Evolutionary conservation across 371 early-diverging fungal species (phyloP).

Genomic region (Synchytrium microbalum): DNA sequence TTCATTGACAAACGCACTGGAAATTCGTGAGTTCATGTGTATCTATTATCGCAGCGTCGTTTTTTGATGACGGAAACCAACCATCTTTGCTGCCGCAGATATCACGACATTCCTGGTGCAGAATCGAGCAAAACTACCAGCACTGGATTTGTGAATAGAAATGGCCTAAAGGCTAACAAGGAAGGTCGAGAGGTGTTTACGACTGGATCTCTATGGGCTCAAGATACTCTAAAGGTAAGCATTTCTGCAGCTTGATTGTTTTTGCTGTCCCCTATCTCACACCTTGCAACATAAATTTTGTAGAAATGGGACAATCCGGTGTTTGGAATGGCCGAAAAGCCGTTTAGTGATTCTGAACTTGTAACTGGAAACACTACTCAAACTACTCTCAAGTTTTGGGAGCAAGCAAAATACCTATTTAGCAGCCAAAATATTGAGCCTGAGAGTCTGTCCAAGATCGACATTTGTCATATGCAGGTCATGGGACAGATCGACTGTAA

Average conservation of each 20-base stretch:
- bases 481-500: conserved; percentile 62
- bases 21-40: not conserved
- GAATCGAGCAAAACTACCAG: not conserved
- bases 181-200: not conserved
- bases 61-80: not conserved
- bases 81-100: not conserved
- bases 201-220: conserved; percentile 1
- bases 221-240: conserved; percentile 14
- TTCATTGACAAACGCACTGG: not conserved
- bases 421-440: not conserved
- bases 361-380: not conserved
- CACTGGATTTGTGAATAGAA: not conserved
- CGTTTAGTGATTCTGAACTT: not conserved
- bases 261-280: not conserved
- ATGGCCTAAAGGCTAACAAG: not conserved
- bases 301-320: conserved; percentile 34
- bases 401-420: not conserved
- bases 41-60: not conserved
- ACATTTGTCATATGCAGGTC: conserved; percentile 22
- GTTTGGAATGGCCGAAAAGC: conserved; percentile 10
- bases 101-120: not conserved
- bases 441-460: conserved; percentile 11
- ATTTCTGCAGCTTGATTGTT: conserved; percentile 3
- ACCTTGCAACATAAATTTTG: not conserved
- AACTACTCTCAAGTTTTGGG: too few relatives aligned